Evolutionary conservation across 306 rosid genomes (phyloP).

Genomic region (cucumber (Cucumis sativus)): Cucumber_9930_V3 NC_026657.2:30299001-30299500

Average conservation of each 20-base stretch:
- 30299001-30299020: not conserved
- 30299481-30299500: not conserved
- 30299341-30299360: not conserved
- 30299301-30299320: not conserved
- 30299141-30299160: no score
- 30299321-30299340: not conserved
- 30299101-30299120: not conserved
- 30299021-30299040: slow-evolving; percentile 1
- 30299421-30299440: not conserved
- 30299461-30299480: not conserved
- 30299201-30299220: not conserved
- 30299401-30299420: slow-evolving; percentile 5
- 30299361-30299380: not conserved
- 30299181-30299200: no score
- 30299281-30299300: not conserved
- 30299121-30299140: not conserved
- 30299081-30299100: no score
- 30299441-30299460: not conserved
- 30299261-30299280: no score
- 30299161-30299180: no score
- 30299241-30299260: not conserved
- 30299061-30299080: not conserved
- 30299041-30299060: not conserved
- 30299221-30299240: no score
- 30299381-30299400: not conserved